Percentiles rank a stretch among this genome's conserved stretches.
Evolutionary conservation across 2,329 filamentous ascomycete genomes (phyloP).

Genomic region (Fusarium sp.): DNA sequence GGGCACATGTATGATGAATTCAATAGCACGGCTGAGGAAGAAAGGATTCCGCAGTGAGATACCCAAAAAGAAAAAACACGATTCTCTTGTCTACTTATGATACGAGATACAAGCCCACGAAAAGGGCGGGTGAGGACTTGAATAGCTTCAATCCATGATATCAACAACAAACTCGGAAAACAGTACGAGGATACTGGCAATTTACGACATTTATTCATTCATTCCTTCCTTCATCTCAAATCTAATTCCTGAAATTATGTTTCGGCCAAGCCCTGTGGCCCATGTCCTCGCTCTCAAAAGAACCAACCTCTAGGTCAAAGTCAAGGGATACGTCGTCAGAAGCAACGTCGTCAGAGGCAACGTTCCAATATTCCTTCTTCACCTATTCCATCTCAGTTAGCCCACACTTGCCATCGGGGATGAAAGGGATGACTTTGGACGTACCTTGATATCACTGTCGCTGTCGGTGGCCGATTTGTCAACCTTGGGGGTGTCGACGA

Average conservation of each 20-base stretch:
- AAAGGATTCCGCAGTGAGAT: conserved; percentile 14
- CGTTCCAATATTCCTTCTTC: neutral
- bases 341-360: neutral
- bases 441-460: neutral
- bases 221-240: neutral
- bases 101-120: neutral
- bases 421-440: neutral
- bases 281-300: neutral
- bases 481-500: neutral
- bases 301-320: neutral
- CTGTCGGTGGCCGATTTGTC: neutral
- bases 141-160: neutral
- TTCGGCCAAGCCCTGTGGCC: neutral
- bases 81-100: neutral
- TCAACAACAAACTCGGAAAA: neutral
- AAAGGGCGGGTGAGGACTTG: neutral
- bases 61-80: conserved; percentile 17
- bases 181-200: neutral
- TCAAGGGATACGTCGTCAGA: neutral
- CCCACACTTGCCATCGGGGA: neutral
- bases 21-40: neutral
- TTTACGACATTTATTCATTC: neutral
- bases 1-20: conserved; percentile 60
- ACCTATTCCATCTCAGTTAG: neutral
- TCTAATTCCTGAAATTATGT: neutral